A percentile compares a stretch with the other conserved stretches of the same genome.
These are phyloP conservation scores for Alternaria tenuissima DNA, from an alignment of 2,329 filamentous ascomycete genomes.

Conservation along the genomic window DNA sequence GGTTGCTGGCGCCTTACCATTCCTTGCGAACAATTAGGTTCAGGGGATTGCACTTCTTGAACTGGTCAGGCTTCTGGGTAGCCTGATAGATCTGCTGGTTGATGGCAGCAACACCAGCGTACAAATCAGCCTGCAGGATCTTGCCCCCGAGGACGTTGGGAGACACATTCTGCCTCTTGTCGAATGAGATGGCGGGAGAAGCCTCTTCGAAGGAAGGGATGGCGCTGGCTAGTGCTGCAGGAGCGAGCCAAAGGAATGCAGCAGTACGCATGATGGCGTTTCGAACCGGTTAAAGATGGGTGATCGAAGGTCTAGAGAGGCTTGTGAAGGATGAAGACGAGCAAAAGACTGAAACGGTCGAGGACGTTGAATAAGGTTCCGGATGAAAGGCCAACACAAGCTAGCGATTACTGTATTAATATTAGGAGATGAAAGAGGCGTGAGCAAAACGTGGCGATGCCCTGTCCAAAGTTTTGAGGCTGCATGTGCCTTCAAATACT, in stretches of 20 bases:
- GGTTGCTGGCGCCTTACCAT: slow-evolving; percentile 45
- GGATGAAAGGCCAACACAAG: slow-evolving; percentile 13
- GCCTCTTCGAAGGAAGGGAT: slow-evolving; percentile 20
- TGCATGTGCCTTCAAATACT: slow-evolving; percentile 27
- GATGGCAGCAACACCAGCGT: slow-evolving; percentile 32
- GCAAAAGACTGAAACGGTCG: slow-evolving; percentile 8
- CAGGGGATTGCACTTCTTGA: slow-evolving; percentile 47
- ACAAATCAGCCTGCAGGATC: slow-evolving; percentile 31
- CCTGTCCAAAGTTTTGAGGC: slow-evolving; percentile 14
- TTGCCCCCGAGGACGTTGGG: slow-evolving; percentile 22
- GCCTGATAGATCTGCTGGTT: slow-evolving; percentile 41
- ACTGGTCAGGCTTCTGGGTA: slow-evolving; percentile 27
- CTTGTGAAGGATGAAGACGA: slow-evolving; percentile 13
- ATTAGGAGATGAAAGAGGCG: slow-evolving; percentile 15
- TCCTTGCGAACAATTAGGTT: slow-evolving; percentile 54
- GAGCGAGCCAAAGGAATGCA: slow-evolving; percentile 27
- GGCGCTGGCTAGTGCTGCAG: slow-evolving; percentile 25
- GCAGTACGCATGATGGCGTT: slow-evolving; percentile 29
- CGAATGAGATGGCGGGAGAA: slow-evolving; percentile 18
- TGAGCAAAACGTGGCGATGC: slow-evolving; percentile 17
- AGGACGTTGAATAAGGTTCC: slow-evolving; percentile 20
- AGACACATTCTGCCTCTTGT: slow-evolving; percentile 27
- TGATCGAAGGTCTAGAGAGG: slow-evolving; percentile 1
- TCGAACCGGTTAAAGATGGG: slow-evolving; percentile 18
- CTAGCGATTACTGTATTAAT: slow-evolving; percentile 16